Evolutionary conservation across 2,329 filamentous ascomycete species (phyloP), one percentile per base, ranked within the genome.

Genomic region (Achaetomium macrosporum): DNA sequence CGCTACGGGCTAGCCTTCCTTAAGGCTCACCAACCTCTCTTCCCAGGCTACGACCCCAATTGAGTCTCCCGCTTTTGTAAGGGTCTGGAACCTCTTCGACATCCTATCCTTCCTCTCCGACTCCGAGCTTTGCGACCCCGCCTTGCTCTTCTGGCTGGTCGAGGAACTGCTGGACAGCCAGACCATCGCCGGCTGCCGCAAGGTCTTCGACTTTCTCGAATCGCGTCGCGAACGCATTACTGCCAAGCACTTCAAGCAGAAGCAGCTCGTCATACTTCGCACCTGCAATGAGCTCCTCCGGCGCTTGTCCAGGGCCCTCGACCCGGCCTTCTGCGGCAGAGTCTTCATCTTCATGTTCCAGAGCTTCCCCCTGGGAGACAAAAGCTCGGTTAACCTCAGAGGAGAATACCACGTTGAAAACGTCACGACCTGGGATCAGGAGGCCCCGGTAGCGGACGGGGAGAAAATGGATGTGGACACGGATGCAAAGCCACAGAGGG

Each of bases 331-430:
- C 67, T 99, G 93, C 65, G 93, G 93, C 15, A 82, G 93, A 37
- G 93, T 99, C 25, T 97, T 97, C 69, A 96, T 99, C 59, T 99
- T 96, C 69, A 82, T 99, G 66, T 99, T 97, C 69, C 93, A 99
- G 68, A 95, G 90, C 68, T 97, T 99, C 64, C 93, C 93, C 1
- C 76, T 99, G 0, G 92, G 92, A 31, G 95, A 99, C 70, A 93
- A 92, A 67, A 97, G 93, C 67, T 96, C 93, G 0, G 93, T 99
- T 46, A 99, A 99, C 65, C 77, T 97, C 37, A 83, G 93, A 47
- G 93, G 93, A 61, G 92, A 97, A 71, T 99, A 93, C 61, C 93
- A 99, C 65, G 83, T 88, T 25, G 93, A 97, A 64, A 99, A 99
- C 74, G 82, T 91, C 51, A 99, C 95, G 1, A 83, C 81, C 0